phyloP scores from a whole-genome alignment of 345 rosid species.

The Ceriops tagal region DNA sequence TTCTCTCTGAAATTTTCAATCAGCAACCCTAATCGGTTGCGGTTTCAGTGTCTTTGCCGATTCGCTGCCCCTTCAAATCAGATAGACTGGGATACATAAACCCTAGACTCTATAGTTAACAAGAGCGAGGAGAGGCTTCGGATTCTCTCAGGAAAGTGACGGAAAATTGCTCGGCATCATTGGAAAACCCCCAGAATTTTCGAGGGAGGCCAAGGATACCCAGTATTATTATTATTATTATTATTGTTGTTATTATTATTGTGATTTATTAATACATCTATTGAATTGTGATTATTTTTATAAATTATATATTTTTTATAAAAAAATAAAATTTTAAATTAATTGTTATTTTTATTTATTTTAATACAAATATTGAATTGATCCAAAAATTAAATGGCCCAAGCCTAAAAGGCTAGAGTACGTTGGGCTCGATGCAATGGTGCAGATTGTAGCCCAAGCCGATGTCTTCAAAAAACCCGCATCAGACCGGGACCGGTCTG shows the following conservation, averaged over 20 bases:
- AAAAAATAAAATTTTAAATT: neutral
- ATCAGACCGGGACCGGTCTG: too few species aligned
- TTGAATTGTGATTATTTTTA: neutral
- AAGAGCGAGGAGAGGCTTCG: neutral
- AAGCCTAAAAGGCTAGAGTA: too few species aligned
- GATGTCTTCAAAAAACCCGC: too few species aligned
- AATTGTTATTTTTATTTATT: neutral
- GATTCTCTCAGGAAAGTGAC: conserved; percentile 11
- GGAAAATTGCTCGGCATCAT: conserved; percentile 2
- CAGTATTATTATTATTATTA: neutral
- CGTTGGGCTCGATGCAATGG: too few species aligned
- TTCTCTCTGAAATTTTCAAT: conserved; percentile 4
- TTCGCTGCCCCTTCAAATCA: neutral
- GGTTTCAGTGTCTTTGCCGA: neutral
- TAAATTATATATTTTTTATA: neutral
- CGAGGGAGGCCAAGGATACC: neutral
- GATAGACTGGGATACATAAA: neutral
- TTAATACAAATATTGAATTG: neutral
- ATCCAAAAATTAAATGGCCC: too few species aligned
- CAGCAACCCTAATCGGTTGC: conserved; percentile 6
- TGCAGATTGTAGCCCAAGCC: too few species aligned
- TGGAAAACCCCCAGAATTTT: conserved; percentile 9
- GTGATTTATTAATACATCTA: too few species aligned
- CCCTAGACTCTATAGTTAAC: neutral
- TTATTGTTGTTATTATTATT: neutral